Evolutionary conservation across 1,284 basidiomycete genomes (phyloP).

Genomic region (Ceratobasidium papillatum): DNA sequence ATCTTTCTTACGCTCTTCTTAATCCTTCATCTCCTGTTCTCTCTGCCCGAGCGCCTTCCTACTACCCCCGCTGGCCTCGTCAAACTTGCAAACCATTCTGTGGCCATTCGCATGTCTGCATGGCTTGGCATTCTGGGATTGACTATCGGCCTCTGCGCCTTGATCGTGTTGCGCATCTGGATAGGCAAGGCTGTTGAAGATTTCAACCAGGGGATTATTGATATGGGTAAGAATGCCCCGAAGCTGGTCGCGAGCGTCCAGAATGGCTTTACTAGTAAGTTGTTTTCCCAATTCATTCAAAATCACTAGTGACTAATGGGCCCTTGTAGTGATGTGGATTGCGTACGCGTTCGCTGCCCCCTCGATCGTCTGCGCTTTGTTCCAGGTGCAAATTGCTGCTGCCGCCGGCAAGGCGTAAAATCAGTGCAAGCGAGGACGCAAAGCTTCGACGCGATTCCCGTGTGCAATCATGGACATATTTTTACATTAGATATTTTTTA

Average conservation of each 20-base stretch:
- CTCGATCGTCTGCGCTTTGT: slow-evolving; percentile 71
- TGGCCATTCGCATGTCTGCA: slow-evolving; percentile 66
- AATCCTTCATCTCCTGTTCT: slow-evolving; percentile 69
- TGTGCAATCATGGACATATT: background rate
- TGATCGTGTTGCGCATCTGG: slow-evolving; percentile 79
- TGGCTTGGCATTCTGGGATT: slow-evolving; percentile 80
- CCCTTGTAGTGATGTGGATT: slow-evolving; percentile 72
- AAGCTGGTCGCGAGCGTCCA: slow-evolving; percentile 68
- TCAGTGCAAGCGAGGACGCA: background rate
- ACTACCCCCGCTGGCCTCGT: slow-evolving; percentile 63
- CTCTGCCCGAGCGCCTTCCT: slow-evolving; percentile 72
- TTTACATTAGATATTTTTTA: slow-evolving; percentile 7
- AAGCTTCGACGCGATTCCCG: background rate
- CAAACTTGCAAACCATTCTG: slow-evolving; percentile 63
- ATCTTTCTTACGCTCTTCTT: slow-evolving; percentile 71
- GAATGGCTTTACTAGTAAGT: slow-evolving; percentile 80
- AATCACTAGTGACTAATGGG: background rate
- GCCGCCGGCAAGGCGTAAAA: slow-evolving; percentile 41
- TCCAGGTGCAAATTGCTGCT: slow-evolving; percentile 71
- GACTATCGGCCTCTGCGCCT: slow-evolving; percentile 75
- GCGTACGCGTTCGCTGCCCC: slow-evolving; percentile 77
- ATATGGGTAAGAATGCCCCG: slow-evolving; percentile 62
- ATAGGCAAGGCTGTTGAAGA: slow-evolving; percentile 79
- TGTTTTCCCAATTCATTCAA: background rate
- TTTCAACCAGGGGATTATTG: slow-evolving; percentile 70